phyloP scores from a whole-genome alignment of 2,329 filamentous ascomycete species.

The Grosmannia huntii region DNA sequence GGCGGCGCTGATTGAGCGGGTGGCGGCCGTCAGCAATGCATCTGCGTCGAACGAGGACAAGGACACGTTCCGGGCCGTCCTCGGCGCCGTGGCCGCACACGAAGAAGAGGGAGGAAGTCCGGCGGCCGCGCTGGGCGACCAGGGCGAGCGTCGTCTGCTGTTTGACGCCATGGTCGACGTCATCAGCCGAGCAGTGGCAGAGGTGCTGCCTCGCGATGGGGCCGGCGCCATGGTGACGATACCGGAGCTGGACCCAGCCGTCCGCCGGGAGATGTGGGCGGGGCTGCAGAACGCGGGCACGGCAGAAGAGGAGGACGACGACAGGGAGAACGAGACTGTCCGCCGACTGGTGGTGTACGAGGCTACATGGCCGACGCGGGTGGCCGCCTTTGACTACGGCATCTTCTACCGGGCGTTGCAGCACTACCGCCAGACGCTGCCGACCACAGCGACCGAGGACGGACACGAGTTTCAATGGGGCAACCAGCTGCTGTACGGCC shows the following conservation, averaged over 20 bases:
- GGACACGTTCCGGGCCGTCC: constrained; percentile 8
- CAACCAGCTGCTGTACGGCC: constrained; percentile 67
- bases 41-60: constrained; percentile 6
- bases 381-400: constrained; percentile 76
- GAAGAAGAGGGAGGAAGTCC: constrained; percentile 6
- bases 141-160: background rate
- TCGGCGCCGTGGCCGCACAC: constrained; percentile 5
- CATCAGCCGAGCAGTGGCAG: constrained; percentile 5
- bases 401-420: constrained; percentile 62
- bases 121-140: background rate
- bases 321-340: constrained; percentile 43
- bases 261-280: constrained; percentile 10
- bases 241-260: constrained; percentile 2
- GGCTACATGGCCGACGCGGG: constrained; percentile 53
- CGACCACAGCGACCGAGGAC: constrained; percentile 12
- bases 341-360: constrained; percentile 63
- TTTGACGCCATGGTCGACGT: constrained; percentile 7
- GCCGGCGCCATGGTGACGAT: background rate
- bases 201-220: background rate
- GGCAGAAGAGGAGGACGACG: constrained; percentile 19
- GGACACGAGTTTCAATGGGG: constrained; percentile 48
- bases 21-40: constrained; percentile 25
- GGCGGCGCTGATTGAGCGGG: constrained; percentile 33
- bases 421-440: constrained; percentile 46
- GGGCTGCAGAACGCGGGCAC: constrained; percentile 7